Evolutionary conservation across 2,329 filamentous ascomycete species (phyloP), one percentile per base, ranked within the genome.

Genomic region (Fusarium dlaminii): DNA sequence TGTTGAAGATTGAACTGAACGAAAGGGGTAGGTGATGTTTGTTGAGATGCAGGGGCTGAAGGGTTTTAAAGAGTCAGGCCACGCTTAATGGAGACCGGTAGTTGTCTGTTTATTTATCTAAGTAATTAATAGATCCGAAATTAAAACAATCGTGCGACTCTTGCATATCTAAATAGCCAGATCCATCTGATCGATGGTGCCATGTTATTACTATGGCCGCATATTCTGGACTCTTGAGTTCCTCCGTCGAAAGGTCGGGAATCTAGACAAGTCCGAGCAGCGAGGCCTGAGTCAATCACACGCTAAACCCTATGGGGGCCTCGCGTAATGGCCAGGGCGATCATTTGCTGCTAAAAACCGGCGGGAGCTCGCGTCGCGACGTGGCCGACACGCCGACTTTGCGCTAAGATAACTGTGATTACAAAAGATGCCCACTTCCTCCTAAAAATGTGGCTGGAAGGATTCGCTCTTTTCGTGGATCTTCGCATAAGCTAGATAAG

Each of bases 161-260:
- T 0, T 20, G 32, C n/a, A 27, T 60, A 68, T 61, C 58, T 68
- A 68, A 68, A 62, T 61, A 55, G 51, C 36, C 27, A 46, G 45
- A 36, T n/a, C 56, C 48, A 49, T 63, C 42, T 18, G 24, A n/a
- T 30, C 2, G 14, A 29, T 68, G 46, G 66, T 29, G 27, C 37
- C 27, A 39, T 48, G 36, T 27, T 45, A 55, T 34, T 24, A 22
- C 40, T 15, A 22, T 24, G 60, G 39, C 40, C 29, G 36, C 32
- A 17, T n/a, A n/a, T n/a, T 27, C 62, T 67, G 39, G 45, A 24
- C 63, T 29, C 24, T 37, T 40, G 20, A 22, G 32, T 40, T 55
- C 18, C 27, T 34, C 58, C 36, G 46, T 17, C 3, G 24, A 34
- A 30, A 27, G 46, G 8, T 42, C 48, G 36, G 36, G 37, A 58